Percentiles rank a stretch among this genome's conserved stretches.
phyloP scores from a whole-genome alignment of 352 stramenopile genomes.

The Elongisporangium anandrum region DNA sequence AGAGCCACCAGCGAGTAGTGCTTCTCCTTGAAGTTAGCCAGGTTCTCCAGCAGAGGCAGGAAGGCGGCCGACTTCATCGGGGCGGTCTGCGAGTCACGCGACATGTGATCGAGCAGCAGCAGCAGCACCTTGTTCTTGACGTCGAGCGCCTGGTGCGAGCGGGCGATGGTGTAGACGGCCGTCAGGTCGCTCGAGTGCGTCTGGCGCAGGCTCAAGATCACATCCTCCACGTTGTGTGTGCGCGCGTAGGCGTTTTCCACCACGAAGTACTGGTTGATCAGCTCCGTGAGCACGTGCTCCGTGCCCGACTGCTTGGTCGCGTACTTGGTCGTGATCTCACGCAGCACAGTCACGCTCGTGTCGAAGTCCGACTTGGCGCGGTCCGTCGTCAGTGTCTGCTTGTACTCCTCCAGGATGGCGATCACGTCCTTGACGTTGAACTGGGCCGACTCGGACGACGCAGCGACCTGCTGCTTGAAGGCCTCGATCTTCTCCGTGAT shows the following conservation, averaged over 20 bases:
- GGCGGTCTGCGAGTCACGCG: conserved; percentile 21
- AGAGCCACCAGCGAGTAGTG: conserved; percentile 93
- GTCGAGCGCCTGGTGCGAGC: conserved; percentile 89
- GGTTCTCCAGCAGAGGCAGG: conserved; percentile 77
- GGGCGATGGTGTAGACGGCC: conserved; percentile 86
- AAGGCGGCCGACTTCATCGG: conserved; percentile 60
- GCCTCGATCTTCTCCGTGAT: conserved; percentile 83
- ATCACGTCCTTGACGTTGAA: conserved; percentile 57
- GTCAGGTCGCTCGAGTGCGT: conserved; percentile 85
- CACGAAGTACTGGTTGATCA: conserved; percentile 80
- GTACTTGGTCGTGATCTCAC: conserved; percentile 77
- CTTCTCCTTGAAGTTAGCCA: conserved; percentile 87
- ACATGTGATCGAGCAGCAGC: conserved; percentile 58
- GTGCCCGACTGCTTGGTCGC: conserved; percentile 46
- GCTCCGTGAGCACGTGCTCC: conserved; percentile 56
- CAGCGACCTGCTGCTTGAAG: conserved; percentile 50
- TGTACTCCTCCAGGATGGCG: conserved; percentile 62
- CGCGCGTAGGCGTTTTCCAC: conserved; percentile 75
- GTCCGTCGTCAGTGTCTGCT: conserved; percentile 43
- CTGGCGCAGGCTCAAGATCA: conserved; percentile 85
- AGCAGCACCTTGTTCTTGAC: conserved; percentile 83
- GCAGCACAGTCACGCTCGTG: conserved; percentile 54
- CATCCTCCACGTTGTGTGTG: conserved; percentile 79
- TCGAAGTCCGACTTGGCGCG: conserved; percentile 72
- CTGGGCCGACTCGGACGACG: conserved; percentile 19